Base-by-base conservation (phyloP, 1,284 basidiomycete genomes). In the Mycena citricolor region DNA sequence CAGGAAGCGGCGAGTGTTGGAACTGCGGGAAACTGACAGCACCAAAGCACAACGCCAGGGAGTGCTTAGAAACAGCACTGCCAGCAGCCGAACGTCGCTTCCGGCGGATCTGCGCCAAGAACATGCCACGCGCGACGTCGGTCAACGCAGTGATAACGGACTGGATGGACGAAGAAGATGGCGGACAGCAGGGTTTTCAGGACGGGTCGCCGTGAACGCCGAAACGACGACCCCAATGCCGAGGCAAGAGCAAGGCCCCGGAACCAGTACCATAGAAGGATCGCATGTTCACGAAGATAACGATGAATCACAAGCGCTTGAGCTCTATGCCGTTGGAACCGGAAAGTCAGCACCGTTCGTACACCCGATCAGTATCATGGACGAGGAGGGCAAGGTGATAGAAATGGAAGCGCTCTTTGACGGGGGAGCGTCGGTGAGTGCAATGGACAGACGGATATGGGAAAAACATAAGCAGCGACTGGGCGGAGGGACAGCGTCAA, bases 341-440 rank as follows among this genome's bases (percentile, higher is more conserved):
- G 11, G 6, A 32, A n/a, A 20, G 35, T 8, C 16, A 31, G 12
- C 21, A 12, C 38, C 25, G 1, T 52, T 47, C 30, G 5, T 33
- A 26, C 29, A 40, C n/a, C 38, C 34, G 19, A 30, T 52, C 8
- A 23, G n/a, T 4, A 5, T 40, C 24, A 17, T 30, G 2, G 50
- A 46, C 8, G 33, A 32, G 19, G 8, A 21, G 14, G 44, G 45
- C 3, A 45, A 43, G 30, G 32, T 14, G 2, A 26, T 41, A 4
- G n/a, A 45, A 0, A 39, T 31, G 1, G 4, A 14, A 1, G 41
- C 19, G 29, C 13, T 51, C 4, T 44, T 26, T 6, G 45, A 51
- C 28, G 30, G 33, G 10, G 50, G 50, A 2, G 46, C 50, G n/a
- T 16, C 37, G 42, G 42, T 48, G 1, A 32, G 3, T 8, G 50